phyloP scores from a whole-genome alignment of 257 asterid species.

The Scutellaria minor region DNA sequence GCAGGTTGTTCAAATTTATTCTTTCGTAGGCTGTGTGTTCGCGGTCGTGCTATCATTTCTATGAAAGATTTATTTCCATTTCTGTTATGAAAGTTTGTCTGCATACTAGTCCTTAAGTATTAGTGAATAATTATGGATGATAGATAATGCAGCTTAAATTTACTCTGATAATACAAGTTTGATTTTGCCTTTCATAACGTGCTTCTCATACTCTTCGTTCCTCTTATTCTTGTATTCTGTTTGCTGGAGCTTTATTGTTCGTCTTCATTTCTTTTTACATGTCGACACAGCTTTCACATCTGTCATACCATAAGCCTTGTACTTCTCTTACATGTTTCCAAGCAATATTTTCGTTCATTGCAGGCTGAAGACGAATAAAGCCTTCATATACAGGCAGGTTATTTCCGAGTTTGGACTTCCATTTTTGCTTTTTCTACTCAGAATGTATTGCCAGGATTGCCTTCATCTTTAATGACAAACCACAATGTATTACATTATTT shows the following conservation, averaged over 20 bases:
- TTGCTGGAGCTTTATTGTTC: background rate
- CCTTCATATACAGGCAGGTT: constrained; percentile 20
- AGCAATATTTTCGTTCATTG: constrained; percentile 20
- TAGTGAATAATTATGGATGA: background rate
- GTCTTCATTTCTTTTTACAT: constrained; percentile 4
- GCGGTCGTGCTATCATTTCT: background rate
- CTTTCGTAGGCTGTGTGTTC: background rate
- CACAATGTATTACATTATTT: constrained; percentile 32
- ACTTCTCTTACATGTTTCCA: background rate
- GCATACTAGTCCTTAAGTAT: background rate
- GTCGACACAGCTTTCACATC: background rate
- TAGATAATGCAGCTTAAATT: constrained; percentile 1
- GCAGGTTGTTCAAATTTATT: background rate
- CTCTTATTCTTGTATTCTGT: background rate
- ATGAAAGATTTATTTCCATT: background rate
- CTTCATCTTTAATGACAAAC: constrained; percentile 30
- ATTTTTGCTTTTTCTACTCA: constrained; percentile 32
- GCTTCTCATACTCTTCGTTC: background rate
- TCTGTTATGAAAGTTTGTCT: background rate
- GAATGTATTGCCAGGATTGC: constrained; percentile 33
- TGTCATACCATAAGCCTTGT: background rate
- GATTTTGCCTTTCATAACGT: background rate
- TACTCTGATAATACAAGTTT: background rate
- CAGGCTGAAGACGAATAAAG: constrained; percentile 53
- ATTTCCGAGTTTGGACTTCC: constrained; percentile 16